Base-by-base conservation (phyloP, 495 filamentous ascomycete species). In the Daldinia childiae region DNA sequence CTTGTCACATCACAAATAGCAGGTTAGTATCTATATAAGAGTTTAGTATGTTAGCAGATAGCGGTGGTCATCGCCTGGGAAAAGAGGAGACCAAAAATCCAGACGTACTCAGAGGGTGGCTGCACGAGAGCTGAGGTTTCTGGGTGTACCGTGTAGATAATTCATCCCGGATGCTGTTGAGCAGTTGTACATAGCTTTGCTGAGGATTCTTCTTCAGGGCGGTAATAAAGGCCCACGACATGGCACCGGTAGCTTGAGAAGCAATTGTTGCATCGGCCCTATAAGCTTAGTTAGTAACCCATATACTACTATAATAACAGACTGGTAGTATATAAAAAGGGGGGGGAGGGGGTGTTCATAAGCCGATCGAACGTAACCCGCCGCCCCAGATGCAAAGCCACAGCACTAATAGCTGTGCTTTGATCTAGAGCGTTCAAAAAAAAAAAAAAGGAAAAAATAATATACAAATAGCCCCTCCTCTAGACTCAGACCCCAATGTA, bases 161-260 rank as follows among this genome's bases (percentile, higher is more conserved):
- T 80, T 97, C 95, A 60, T 97, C 93, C 41, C 95, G 91, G 76
- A 99, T 98, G 81, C 89, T 97, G 83, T 96, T 98, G 67, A 99
- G 86, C 67, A 99, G 81, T 80, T 97, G 92, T 61, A 98, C 92
- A 76, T 98, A 98, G 82, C 94, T 97, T 85, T 98, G 95, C 78
- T 98, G 93, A 2, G 95, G 95, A 74, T 97, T 97, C 86, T 97
- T 97, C 85, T 95, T 94, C 59, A 99, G 87, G 41, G 94, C 91
- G 5, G 85, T 90, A 78, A 99, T 94, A 79, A 99, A 99, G 6
- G 95, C 95, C 89, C 93, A 98, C 6, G 93, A 97, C 95, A 99
- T 98, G 78, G 95, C 95, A 38, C 95, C 95, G 1, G 95, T 98
- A 17, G 95, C 95, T 77, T 98, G 88, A 54, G 94, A 92, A 14